phyloP scores from a whole-genome alignment of 768 basidiomycete genomes.

The Lanmaoa rubissima region DNA sequence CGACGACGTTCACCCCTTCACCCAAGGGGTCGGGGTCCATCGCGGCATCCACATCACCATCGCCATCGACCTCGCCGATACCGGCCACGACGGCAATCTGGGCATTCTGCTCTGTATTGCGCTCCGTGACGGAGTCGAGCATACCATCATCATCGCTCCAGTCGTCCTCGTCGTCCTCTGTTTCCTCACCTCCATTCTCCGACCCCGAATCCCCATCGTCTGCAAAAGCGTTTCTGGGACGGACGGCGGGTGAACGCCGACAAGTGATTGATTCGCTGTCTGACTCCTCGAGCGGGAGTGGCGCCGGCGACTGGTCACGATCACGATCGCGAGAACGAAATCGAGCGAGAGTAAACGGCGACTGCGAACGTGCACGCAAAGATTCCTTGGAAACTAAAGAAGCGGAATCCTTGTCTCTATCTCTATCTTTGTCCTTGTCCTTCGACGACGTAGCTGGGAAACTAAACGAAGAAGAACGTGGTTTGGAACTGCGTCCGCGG shows the following conservation, averaged over 20 bases:
- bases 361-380: conserved; percentile 69
- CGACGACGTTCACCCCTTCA: conserved; percentile 91
- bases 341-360: conserved; percentile 76
- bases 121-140: conserved; percentile 80
- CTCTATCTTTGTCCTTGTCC: conserved; percentile 33
- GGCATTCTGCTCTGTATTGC: conserved; percentile 86
- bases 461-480: conserved; percentile 50
- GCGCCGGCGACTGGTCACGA: conserved; percentile 54
- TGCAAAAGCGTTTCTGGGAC: conserved; percentile 62
- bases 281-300: conserved; percentile 55
- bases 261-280: conserved; percentile 42
- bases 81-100: conserved; percentile 38
- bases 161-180: conserved; percentile 57
- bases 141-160: conserved; percentile 54
- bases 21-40: conserved; percentile 80
- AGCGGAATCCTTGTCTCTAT: conserved; percentile 24
- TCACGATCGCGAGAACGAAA: conserved; percentile 55
- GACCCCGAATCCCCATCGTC: conserved; percentile 64
- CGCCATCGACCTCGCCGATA: conserved; percentile 35
- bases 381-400: conserved; percentile 47
- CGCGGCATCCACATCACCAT: conserved; percentile 51
- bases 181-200: conserved; percentile 49
- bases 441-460: conserved; percentile 33
- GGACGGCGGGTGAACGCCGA: conserved; percentile 40
- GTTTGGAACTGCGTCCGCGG: conserved; percentile 50